Evolutionary conservation across 2,329 filamentous ascomycete species (phyloP).

Genomic region (Teratosphaeria destructans): DNA sequence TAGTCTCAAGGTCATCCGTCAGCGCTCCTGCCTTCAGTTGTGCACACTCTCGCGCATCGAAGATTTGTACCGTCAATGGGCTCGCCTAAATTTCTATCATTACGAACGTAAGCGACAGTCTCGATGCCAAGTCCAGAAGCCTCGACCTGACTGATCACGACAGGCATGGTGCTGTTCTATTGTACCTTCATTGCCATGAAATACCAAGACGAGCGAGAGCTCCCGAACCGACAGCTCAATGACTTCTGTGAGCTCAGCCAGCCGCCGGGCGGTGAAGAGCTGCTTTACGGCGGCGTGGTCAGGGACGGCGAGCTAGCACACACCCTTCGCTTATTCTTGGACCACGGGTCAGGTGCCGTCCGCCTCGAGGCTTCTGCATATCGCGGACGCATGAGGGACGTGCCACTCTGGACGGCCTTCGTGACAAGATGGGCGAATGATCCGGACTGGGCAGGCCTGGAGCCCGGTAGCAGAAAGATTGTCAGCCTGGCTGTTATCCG

Average conservation of each 20-base stretch:
- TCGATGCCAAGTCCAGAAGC: background rate
- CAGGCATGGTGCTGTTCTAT: conserved; percentile 48
- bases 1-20: conserved; percentile 32
- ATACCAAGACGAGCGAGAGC: conserved; percentile 38
- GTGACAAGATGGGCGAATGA: conserved; percentile 39
- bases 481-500: conserved; percentile 37
- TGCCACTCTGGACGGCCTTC: conserved; percentile 53
- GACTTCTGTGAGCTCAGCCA: conserved; percentile 39
- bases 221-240: conserved; percentile 28
- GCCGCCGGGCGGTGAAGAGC: conserved; percentile 4
- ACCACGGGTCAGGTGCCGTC: conserved; percentile 41
- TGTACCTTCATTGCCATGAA: conserved; percentile 48
- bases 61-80: conserved; percentile 40
- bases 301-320: conserved; percentile 43
- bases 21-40: conserved; percentile 29
- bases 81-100: conserved; percentile 42
- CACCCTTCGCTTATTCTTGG: conserved; percentile 44
- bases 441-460: conserved; percentile 38
- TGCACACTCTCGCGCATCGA: conserved; percentile 21
- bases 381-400: conserved; percentile 41
- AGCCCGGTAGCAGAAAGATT: conserved; percentile 17
- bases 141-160: background rate
- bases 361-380: conserved; percentile 48
- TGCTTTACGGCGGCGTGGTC: conserved; percentile 42
- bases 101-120: conserved; percentile 39